Evolutionary conservation across 352 stramenopile species (phyloP).

Genomic region (Globisporangium alternatum): DNA sequence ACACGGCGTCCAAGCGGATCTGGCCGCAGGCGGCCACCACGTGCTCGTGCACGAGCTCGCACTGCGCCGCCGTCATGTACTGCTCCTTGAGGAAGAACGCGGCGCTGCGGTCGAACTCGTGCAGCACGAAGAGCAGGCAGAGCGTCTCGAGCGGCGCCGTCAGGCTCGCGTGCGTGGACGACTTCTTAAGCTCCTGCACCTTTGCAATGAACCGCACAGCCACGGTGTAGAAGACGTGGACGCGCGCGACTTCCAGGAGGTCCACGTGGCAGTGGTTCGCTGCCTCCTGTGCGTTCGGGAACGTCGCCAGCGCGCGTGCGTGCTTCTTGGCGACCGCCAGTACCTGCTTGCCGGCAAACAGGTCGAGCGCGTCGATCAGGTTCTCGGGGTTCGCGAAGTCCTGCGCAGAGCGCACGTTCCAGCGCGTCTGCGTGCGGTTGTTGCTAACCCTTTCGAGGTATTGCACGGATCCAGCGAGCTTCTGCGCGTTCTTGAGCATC

Average conservation of each 20-base stretch:
- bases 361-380: slow-evolving; percentile 40
- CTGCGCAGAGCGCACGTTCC: slow-evolving; percentile 24
- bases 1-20: slow-evolving; percentile 52
- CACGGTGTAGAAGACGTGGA: slow-evolving; percentile 79
- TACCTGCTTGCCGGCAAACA: slow-evolving; percentile 56
- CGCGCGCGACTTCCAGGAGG: slow-evolving; percentile 60
- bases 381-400: slow-evolving; percentile 34
- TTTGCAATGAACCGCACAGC: slow-evolving; percentile 55
- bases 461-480: slow-evolving; percentile 55
- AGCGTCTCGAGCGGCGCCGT: slow-evolving; percentile 55
- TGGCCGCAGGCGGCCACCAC: slow-evolving; percentile 40
- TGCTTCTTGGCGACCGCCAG: slow-evolving; percentile 37
- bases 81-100: slow-evolving; percentile 57
- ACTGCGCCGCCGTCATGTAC: slow-evolving; percentile 57
- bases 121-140: slow-evolving; percentile 74
- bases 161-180: slow-evolving; percentile 24
- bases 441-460: slow-evolving; percentile 42
- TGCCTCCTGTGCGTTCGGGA: slow-evolving; percentile 32
- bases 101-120: slow-evolving; percentile 56
- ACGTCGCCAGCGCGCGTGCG: slow-evolving; percentile 19
- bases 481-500: slow-evolving; percentile 39
- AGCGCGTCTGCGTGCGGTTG: slow-evolving; percentile 26
- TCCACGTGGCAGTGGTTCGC: slow-evolving; percentile 77
- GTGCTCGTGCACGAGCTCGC: slow-evolving; percentile 39
- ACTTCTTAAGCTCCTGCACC: slow-evolving; percentile 41